A percentile compares a stretch with the other conserved stretches of the same genome.
Conservation (phyloP, 352 stramenopile genomes). For the Globisporangium viniferum region DNA sequence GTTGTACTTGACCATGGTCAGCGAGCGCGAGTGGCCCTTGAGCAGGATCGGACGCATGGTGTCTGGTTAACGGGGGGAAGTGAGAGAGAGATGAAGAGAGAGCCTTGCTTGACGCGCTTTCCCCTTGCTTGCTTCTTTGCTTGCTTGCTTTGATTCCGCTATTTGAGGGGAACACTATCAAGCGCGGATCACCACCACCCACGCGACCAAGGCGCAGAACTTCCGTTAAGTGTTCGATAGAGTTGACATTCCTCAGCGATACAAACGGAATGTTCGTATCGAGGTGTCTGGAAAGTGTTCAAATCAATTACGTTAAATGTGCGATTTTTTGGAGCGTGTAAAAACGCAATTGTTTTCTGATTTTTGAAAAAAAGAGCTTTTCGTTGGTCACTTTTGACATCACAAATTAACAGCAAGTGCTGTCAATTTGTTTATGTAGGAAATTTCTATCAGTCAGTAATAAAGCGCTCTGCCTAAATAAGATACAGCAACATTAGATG, state of each 20-base stretch:
- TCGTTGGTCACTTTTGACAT: too few relatives aligned
- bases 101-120: conserved; percentile 5
- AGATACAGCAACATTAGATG: too few relatives aligned
- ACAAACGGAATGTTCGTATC: not conserved
- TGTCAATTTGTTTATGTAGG: too few relatives aligned
- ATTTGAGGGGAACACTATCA: not conserved
- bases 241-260: not conserved
- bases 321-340: too few relatives aligned
- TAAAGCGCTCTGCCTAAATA: too few relatives aligned
- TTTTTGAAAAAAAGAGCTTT: too few relatives aligned
- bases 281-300: too few relatives aligned
- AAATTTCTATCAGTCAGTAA: too few relatives aligned
- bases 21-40: conserved; percentile 98
- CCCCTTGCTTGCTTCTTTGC: not conserved
- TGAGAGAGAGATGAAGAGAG: not conserved
- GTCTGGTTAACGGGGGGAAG: not conserved
- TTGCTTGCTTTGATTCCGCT: not conserved
- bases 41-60: conserved; percentile 96
- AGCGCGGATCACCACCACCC: not conserved
- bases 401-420: too few relatives aligned
- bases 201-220: not conserved
- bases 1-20: conserved; percentile 99
- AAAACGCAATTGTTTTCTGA: too few relatives aligned
- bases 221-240: not conserved
- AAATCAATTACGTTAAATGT: too few relatives aligned